phyloP scores from a whole-genome alignment of 2,329 filamentous ascomycete genomes.

The Microdochium nivale region DNA sequence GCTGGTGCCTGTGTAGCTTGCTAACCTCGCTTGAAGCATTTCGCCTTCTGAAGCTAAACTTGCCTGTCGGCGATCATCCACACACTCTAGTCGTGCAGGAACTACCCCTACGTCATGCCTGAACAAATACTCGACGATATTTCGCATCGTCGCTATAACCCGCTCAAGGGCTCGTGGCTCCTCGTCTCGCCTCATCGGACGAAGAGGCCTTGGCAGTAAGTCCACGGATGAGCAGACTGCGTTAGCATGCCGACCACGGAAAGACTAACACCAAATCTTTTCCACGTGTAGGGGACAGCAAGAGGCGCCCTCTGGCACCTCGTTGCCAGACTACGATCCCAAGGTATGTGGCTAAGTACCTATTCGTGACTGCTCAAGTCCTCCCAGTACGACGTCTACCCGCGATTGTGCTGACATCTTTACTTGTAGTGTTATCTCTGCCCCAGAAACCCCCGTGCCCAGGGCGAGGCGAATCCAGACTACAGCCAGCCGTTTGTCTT shows the following conservation, averaged over 20 bases:
- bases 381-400: too few species aligned
- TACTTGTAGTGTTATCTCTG: constrained; percentile 78
- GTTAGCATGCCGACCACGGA: background rate
- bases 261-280: background rate
- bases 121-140: constrained; percentile 86
- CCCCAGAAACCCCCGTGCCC: constrained; percentile 80
- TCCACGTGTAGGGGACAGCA: constrained; percentile 60
- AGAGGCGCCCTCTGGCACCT: constrained; percentile 59
- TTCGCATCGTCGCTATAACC: constrained; percentile 90
- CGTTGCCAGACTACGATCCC: constrained; percentile 74
- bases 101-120: constrained; percentile 42
- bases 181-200: constrained; percentile 93
- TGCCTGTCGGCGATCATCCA: background rate
- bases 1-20: background rate
- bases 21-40: background rate
- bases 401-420: constrained; percentile 1
- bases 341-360: constrained; percentile 32
- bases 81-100: background rate
- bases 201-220: constrained; percentile 96
- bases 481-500: constrained; percentile 89
- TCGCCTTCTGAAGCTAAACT: background rate
- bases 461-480: constrained; percentile 77
- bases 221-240: constrained; percentile 8
- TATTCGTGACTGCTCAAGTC: background rate
- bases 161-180: constrained; percentile 81